A percentile compares a stretch with the other conserved stretches of the same genome.
Conservation (phyloP, 2,329 filamentous ascomycete genomes). For the Arthrobotrys musiformis region DNA sequence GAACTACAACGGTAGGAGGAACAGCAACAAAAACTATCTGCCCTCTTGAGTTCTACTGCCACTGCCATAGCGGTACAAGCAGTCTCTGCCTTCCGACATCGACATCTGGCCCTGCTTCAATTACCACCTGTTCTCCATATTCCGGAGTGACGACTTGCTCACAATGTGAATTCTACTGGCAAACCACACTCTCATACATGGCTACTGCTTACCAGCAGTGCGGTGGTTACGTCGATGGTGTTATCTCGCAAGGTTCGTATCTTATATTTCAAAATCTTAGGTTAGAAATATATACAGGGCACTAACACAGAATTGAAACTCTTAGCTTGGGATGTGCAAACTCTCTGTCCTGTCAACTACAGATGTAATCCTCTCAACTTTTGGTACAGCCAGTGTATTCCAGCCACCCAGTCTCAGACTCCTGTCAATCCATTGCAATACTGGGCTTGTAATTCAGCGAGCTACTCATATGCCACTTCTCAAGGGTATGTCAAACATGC, state of each 20-base stretch:
- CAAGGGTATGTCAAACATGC: slow-evolving; percentile 25
- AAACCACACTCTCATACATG: slow-evolving; percentile 46
- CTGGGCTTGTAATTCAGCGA: slow-evolving; percentile 34
- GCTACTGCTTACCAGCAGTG: slow-evolving; percentile 40
- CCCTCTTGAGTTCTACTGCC: slow-evolving; percentile 42
- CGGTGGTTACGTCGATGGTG: slow-evolving; percentile 32
- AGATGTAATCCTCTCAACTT: slow-evolving; percentile 50
- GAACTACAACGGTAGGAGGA: slow-evolving; percentile 12
- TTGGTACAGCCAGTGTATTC: slow-evolving; percentile 51
- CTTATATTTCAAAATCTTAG: background rate
- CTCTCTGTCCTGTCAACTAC: slow-evolving; percentile 50
- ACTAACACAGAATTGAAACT: background rate
- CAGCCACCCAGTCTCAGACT: slow-evolving; percentile 23
- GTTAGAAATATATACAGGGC: background rate
- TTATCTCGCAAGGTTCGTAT: slow-evolving; percentile 35
- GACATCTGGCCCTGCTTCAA: slow-evolving; percentile 19
- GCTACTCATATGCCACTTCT: slow-evolving; percentile 38
- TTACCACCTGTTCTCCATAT: slow-evolving; percentile 45
- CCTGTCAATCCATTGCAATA: slow-evolving; percentile 32
- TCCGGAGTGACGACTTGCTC: slow-evolving; percentile 19
- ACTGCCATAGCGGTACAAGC: slow-evolving; percentile 22
- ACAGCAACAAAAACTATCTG: slow-evolving; percentile 45
- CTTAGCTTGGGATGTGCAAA: slow-evolving; percentile 45
- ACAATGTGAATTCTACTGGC: slow-evolving; percentile 53
- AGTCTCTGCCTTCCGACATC: slow-evolving; percentile 40